These are phyloP conservation scores for Vitis vinifera DNA, from an alignment of 164 flowering plant species.

Conservation along the genomic window ASM3070453v1 NC_081821.1:12709001-12709500, in stretches of 20 bases:
- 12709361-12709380: no score
- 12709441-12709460: not conserved
- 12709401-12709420: not conserved
- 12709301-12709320: no score
- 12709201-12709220: not conserved
- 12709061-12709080: no score
- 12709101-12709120: conserved; percentile 51
- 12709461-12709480: no score
- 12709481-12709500: no score
- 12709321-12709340: no score
- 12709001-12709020: conserved; percentile 43
- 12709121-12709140: conserved; percentile 97
- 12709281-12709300: no score
- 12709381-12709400: not conserved
- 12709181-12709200: conserved; percentile 59
- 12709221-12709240: no score
- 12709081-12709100: not conserved
- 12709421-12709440: not conserved
- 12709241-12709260: no score
- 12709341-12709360: not conserved
- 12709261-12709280: no score
- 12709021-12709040: not conserved
- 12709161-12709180: conserved; percentile 98
- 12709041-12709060: not conserved
- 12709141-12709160: conserved; percentile 80